Conservation (phyloP, 2,329 filamentous ascomycete species). For the Zymoseptoria ardabiliae region DNA sequence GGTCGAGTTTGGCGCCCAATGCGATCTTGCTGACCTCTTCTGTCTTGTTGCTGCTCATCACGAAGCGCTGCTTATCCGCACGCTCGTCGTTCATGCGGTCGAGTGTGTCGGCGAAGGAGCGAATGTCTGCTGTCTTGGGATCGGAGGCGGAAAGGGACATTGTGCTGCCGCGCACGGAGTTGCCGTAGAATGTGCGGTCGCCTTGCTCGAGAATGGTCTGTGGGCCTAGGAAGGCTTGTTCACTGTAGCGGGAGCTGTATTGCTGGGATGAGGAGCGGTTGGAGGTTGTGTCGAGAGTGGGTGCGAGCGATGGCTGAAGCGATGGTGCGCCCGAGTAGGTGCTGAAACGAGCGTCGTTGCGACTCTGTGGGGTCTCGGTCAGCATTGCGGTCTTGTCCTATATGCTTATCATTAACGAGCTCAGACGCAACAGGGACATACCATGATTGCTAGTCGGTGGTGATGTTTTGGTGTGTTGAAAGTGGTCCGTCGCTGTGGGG, state of each 20-base stretch:
- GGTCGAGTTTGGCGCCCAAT: slow-evolving; percentile 81
- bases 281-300: slow-evolving; percentile 30
- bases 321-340: slow-evolving; percentile 46
- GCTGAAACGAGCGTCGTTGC: slow-evolving; percentile 38
- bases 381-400: not conserved
- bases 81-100: slow-evolving; percentile 87
- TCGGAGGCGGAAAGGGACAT: slow-evolving; percentile 31
- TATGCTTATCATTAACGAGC: not conserved
- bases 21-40: slow-evolving; percentile 80
- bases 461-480: not conserved
- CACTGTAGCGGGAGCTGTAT: slow-evolving; percentile 16
- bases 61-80: slow-evolving; percentile 72
- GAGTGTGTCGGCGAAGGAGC: slow-evolving; percentile 70
- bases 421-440: not conserved
- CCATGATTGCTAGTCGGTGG: not conserved
- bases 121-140: slow-evolving; percentile 56
- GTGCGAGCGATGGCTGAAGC: slow-evolving; percentile 44
- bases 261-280: slow-evolving; percentile 21
- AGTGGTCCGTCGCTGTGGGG: not conserved
- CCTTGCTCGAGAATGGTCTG: slow-evolving; percentile 16
- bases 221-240: slow-evolving; percentile 16
- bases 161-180: slow-evolving; percentile 18
- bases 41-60: slow-evolving; percentile 69
- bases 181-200: slow-evolving; percentile 11
- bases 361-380: slow-evolving; percentile 7